Percentiles rank a stretch among this genome's conserved stretches.
Evolutionary conservation across 2,329 filamentous ascomycete species (phyloP).

Genomic region (Fusarium sp.): DNA sequence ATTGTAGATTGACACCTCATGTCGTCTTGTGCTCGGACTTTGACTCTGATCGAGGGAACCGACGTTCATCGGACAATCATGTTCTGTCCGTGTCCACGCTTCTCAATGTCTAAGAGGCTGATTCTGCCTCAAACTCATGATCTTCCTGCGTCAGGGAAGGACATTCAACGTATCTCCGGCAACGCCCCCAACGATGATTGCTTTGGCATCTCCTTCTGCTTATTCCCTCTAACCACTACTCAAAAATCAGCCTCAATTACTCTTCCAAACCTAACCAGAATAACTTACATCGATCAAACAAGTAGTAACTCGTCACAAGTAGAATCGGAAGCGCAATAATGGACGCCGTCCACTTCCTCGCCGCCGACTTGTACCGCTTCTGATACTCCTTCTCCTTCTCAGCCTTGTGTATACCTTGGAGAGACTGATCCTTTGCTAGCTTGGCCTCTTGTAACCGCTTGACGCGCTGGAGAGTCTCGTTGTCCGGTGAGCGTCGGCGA

Average conservation of each 20-base stretch:
- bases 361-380: conserved; percentile 55
- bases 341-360: conserved; percentile 56
- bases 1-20: background rate
- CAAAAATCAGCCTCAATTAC: background rate
- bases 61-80: background rate
- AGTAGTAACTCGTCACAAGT: conserved; percentile 64
- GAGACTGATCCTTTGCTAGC: conserved; percentile 26
- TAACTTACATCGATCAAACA: conserved; percentile 62
- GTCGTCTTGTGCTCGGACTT: background rate
- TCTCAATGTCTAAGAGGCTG: background rate
- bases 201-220: conserved; percentile 38
- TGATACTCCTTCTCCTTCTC: conserved; percentile 50
- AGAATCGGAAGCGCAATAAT: conserved; percentile 66
- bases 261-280: too few species aligned
- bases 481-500: background rate
- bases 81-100: background rate
- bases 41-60: background rate
- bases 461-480: background rate
- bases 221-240: conserved; percentile 47
- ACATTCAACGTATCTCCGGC: background rate
- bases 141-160: background rate
- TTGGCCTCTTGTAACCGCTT: conserved; percentile 23
- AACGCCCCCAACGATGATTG: background rate
- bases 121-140: background rate
- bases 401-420: conserved; percentile 28